Base-by-base conservation (phyloP, 208 protist genomes). In the Crithidia expoeki region DNA sequence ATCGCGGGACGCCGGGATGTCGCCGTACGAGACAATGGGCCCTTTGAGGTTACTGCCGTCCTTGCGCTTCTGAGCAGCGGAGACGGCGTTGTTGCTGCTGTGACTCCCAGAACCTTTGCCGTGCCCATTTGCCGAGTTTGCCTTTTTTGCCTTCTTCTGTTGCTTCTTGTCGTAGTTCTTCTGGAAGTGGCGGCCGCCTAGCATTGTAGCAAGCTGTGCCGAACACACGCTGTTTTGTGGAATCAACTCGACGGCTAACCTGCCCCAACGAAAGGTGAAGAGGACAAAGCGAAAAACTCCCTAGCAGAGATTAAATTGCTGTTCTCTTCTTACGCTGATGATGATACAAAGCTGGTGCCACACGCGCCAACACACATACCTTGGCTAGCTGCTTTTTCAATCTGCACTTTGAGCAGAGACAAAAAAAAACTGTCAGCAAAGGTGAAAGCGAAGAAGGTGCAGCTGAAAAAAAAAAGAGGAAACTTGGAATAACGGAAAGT, bases 121-220 rank as follows among this genome's bases (percentile, higher is more conserved):
- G 27, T 47, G 55, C 16, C 56, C 59, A 46, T 50, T 28, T 0
- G 4, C n/a, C 25, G 72, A 47, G 11, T 32, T 14, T 12, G 65
- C 68, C 50, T 74, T 84, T 63, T 88, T 88, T 14, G 79, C 71
- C 55, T 88, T 86, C 72, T 89, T 89, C 30, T 71, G 68, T 23
- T 69, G 80, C 58, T 89, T 87, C 72, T 90, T 93, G 30, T 85
- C 77, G 30, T 78, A 73, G 63, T 93, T 93, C 62, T 88, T 85
- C 68, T 86, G 69, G 28, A 81, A 93, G 66, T 93, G 87, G 14
- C 70, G 59, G 47, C 76, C 84, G 33, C 87, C 87, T 6, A 93
- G 58, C 87, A 93, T 93, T 9, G 42, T 17, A 21, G 14, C 16
- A 17, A 47, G 42, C 3, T 19, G 42, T 17, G 42, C 42, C 42